Evolutionary conservation across 106 monocot genomes (phyloP).

Genomic region (Gastrodia elata): DNA sequence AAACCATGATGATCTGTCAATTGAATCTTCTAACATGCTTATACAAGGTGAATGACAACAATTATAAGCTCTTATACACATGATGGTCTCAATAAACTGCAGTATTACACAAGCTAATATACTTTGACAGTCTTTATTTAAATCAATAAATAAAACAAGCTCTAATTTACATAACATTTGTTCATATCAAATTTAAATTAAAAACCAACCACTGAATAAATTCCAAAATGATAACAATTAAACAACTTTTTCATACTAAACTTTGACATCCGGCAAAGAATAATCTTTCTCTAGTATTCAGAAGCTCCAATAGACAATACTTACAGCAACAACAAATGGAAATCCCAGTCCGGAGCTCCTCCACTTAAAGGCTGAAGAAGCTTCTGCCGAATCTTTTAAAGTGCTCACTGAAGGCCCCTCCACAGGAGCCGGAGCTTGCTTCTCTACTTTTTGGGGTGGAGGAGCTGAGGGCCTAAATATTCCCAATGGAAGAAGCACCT

Average conservation of each 20-base stretch:
- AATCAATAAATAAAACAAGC: conserved; percentile 2
- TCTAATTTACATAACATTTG: not conserved
- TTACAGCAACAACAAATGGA: not conserved
- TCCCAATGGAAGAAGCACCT: conserved; percentile 43
- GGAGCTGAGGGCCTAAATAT: conserved; percentile 32
- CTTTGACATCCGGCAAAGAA: not conserved
- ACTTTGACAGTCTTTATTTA: not conserved
- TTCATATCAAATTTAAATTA: not conserved
- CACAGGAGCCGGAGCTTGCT: not conserved
- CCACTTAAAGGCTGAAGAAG: not conserved
- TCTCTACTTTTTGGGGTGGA: conserved; percentile 10
- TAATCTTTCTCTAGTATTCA: not conserved
- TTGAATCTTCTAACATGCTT: not conserved
- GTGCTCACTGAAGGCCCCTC: conserved; percentile 1
- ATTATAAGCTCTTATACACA: not conserved
- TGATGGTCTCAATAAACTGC: not conserved
- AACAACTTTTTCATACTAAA: not conserved
- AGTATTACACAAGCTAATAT: not conserved
- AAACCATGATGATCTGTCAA: not conserved
- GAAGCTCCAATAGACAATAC: not conserved
- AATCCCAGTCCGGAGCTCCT: not conserved
- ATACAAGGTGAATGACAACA: not conserved
- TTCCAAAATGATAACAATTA: not conserved
- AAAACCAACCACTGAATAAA: not conserved
- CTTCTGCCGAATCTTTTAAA: not conserved